Evolutionary conservation across 371 early-diverging fungal species (phyloP).

Genomic region (Conidiobolus incongruus): DNA sequence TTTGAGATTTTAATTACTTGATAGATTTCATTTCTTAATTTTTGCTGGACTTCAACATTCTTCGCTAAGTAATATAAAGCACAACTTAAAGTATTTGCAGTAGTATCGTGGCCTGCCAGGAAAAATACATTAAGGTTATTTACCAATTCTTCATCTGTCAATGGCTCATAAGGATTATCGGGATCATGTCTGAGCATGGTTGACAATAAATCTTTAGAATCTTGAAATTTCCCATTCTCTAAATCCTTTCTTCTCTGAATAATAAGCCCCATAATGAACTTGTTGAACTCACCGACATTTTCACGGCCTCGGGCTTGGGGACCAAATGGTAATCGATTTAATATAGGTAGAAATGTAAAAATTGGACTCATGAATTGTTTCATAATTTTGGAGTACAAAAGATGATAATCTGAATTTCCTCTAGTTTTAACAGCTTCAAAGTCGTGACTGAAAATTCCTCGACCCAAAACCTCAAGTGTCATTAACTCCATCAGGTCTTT

Average conservation of each 20-base stretch:
- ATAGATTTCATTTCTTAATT: slow-evolving; percentile 9
- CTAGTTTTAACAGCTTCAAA: not conserved
- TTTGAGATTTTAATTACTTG: not conserved
- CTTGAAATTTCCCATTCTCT: too few species aligned
- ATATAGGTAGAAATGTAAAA: too few species aligned
- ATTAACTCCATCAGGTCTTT: not conserved
- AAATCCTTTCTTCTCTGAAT: too few species aligned
- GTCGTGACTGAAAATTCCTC: not conserved
- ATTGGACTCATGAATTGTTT: too few species aligned
- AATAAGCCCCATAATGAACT: too few species aligned
- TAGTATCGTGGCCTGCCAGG: slow-evolving; percentile 21
- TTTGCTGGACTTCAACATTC: slow-evolving; percentile 8
- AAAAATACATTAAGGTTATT: slow-evolving; percentile 12
- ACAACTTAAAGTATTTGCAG: slow-evolving; percentile 15
- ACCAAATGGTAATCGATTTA: too few species aligned
- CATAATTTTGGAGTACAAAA: not conserved
- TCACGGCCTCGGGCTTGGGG: too few species aligned
- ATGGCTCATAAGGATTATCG: slow-evolving; percentile 3
- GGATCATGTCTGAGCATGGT: slow-evolving; percentile 8
- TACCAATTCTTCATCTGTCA: slow-evolving; percentile 7
- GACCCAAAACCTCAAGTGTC: not conserved
- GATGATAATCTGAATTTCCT: not conserved
- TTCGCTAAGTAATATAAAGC: slow-evolving; percentile 14
- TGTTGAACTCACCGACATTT: too few species aligned
- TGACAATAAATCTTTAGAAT: slow-evolving; percentile 8